Percentiles rank a stretch among this genome's conserved stretches.
These are phyloP conservation scores for Xanthoceras sorbifolium DNA, from an alignment of 345 rosid species.

Conservation along the genomic window DNA sequence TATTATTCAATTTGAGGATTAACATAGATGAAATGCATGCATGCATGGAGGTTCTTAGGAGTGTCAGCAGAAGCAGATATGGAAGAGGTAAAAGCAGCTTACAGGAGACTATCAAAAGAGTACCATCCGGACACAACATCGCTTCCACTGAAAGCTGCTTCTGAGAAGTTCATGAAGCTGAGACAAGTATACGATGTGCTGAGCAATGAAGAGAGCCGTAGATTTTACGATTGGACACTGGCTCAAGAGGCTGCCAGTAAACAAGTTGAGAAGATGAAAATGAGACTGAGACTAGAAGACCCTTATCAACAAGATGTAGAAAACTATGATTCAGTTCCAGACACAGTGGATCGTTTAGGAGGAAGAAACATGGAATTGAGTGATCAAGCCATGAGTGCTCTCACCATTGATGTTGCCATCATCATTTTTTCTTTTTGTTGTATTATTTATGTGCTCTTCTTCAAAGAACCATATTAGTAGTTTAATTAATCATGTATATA, in stretches of 20 bases:
- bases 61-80: conserved; percentile 67
- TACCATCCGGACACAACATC: conserved; percentile 96
- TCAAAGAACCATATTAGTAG: conserved; percentile 61
- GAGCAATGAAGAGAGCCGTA: conserved; percentile 64
- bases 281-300: conserved; percentile 65
- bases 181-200: conserved; percentile 65
- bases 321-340: conserved; percentile 57
- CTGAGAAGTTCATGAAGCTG: conserved; percentile 80
- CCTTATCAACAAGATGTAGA: conserved; percentile 60
- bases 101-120: conserved; percentile 82
- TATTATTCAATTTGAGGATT: too few species aligned
- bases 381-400: conserved; percentile 85
- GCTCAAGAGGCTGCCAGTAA: conserved; percentile 89
- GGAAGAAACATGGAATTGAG: conserved; percentile 77
- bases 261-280: conserved; percentile 74
- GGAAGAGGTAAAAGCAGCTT: conserved; percentile 88
- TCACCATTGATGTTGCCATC: conserved; percentile 62
- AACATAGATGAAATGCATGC: not conserved
- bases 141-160: conserved; percentile 78
- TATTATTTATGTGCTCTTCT: conserved; percentile 56
- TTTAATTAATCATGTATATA: conserved; percentile 8
- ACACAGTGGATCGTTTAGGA: conserved; percentile 82
- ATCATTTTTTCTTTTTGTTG: conserved; percentile 60
- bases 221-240: conserved; percentile 87
- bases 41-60: conserved; percentile 94